Conservation (phyloP, 2,329 filamentous ascomycete genomes). For the Penicillium sp. region DNA sequence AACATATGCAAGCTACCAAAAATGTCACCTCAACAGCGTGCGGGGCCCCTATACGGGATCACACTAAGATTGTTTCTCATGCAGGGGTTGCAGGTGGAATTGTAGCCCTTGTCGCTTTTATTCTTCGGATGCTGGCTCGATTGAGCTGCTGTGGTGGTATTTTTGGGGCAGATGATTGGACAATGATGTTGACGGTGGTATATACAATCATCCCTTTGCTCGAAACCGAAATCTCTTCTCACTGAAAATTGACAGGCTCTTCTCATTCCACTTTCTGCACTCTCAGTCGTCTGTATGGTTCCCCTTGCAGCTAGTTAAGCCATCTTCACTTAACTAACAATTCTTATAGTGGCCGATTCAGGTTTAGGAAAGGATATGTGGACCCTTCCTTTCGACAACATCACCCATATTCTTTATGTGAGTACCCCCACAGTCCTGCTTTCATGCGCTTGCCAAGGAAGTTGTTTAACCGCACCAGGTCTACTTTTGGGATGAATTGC, state of each 20-base stretch:
- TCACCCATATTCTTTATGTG: conserved; percentile 43
- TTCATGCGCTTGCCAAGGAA: conserved; percentile 2
- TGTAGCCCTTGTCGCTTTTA: conserved; percentile 34
- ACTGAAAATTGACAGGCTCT: conserved; percentile 11
- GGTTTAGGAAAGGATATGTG: conserved; percentile 48
- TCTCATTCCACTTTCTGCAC: conserved; percentile 23
- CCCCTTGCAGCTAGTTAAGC: too few species aligned
- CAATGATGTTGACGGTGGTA: conserved; percentile 35
- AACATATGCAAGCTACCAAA: conserved; percentile 36
- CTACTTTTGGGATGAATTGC: conserved; percentile 32
- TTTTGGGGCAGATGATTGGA: conserved; percentile 43
- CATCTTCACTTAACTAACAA: not conserved
- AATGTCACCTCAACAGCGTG: conserved; percentile 43
- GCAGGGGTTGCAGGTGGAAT: conserved; percentile 35
- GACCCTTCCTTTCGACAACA: conserved; percentile 43
- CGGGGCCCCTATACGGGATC: conserved; percentile 38
- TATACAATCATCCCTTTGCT: conserved; percentile 6
- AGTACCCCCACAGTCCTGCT: conserved; percentile 21
- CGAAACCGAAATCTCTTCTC: not conserved
- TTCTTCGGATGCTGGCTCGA: conserved; percentile 39
- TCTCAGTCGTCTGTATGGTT: conserved; percentile 28
- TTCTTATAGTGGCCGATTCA: conserved; percentile 34
- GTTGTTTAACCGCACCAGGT: conserved; percentile 27
- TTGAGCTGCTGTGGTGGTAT: conserved; percentile 33
- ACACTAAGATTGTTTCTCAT: conserved; percentile 29